A percentile compares a stretch with the other conserved stretches of the same genome.
phyloP scores from a whole-genome alignment of 140 eudicot species.

The Senecio squalidus region DNA sequence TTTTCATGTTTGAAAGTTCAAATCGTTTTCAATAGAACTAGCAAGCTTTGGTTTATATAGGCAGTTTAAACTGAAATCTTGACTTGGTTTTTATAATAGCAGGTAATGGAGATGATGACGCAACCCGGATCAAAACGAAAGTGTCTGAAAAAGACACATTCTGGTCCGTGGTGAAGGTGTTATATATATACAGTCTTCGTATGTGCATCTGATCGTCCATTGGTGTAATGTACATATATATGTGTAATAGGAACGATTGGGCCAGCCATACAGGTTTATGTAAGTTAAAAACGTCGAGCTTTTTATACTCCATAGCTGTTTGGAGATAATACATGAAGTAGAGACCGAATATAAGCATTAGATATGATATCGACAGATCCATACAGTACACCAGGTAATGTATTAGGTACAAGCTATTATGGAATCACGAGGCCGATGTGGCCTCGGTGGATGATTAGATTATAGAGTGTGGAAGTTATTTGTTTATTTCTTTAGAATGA shows the following conservation, averaged over 20 bases:
- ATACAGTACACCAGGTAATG: background rate
- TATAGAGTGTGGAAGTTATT: background rate
- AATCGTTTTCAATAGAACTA: background rate
- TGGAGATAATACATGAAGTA: slow-evolving; percentile 12
- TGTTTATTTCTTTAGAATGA: slow-evolving; percentile 21
- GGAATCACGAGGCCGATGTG: background rate
- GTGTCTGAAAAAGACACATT: slow-evolving; percentile 56
- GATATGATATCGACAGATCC: background rate
- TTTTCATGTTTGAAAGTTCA: background rate
- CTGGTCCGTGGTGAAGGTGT: slow-evolving; percentile 66
- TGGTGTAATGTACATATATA: slow-evolving; percentile 6
- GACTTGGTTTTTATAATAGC: slow-evolving; percentile 4
- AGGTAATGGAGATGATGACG: slow-evolving; percentile 67
- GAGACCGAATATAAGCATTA: background rate
- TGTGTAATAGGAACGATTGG: slow-evolving; percentile 20
- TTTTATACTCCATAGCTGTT: slow-evolving; percentile 3
- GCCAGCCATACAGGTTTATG: slow-evolving; percentile 8
- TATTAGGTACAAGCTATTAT: slow-evolving; percentile 13
- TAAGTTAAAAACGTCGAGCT: slow-evolving; percentile 3
- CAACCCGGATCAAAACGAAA: slow-evolving; percentile 42
- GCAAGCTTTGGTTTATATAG: background rate
- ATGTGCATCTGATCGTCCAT: slow-evolving; percentile 6
- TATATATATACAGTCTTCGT: background rate
- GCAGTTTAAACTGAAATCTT: background rate
- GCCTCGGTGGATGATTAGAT: slow-evolving; percentile 15